These are phyloP conservation scores for Sporisorium graminicola DNA, from an alignment of 1,284 basidiomycete genomes.

Conservation along the genomic window DNA sequence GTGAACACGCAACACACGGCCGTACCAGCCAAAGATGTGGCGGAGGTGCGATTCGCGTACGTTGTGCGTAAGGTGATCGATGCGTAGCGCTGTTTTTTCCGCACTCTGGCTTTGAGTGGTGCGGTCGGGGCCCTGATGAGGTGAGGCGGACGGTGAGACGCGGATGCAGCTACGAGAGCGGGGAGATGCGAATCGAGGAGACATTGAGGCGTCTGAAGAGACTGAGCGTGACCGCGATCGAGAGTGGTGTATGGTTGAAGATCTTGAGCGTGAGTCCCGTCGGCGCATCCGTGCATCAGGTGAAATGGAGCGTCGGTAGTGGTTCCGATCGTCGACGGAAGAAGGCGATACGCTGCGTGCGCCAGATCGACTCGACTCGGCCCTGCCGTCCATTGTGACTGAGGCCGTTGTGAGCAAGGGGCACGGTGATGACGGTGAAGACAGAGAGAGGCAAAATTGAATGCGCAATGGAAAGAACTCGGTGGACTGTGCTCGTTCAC, in stretches of 20 bases:
- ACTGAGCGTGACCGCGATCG: conserved; percentile 13
- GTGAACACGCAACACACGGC: conserved; percentile 20
- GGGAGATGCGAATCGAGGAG: neutral
- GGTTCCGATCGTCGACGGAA: neutral
- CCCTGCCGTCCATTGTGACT: conserved; percentile 11
- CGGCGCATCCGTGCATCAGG: neutral
- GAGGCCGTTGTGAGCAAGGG: too few species aligned
- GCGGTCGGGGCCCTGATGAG: neutral
- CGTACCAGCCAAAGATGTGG: conserved; percentile 56
- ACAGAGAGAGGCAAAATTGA: neutral
- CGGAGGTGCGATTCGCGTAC: conserved; percentile 45
- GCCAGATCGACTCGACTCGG: conserved; percentile 17
- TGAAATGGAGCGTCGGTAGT: neutral
- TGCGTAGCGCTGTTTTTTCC: conserved; percentile 26
- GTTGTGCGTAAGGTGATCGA: conserved; percentile 35
- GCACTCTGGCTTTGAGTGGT: neutral
- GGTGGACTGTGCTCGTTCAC: too few species aligned
- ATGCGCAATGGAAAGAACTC: too few species aligned
- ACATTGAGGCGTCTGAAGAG: conserved; percentile 8
- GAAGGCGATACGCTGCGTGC: neutral
- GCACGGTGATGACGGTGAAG: neutral
- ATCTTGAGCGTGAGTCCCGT: conserved; percentile 6
- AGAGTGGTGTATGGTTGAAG: neutral
- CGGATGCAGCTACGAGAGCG: neutral
- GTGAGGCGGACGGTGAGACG: neutral